Percentiles rank a stretch among this genome's conserved stretches.
phyloP scores from a whole-genome alignment of 73 alveolate genomes.

The Stentor roeselii region DNA sequence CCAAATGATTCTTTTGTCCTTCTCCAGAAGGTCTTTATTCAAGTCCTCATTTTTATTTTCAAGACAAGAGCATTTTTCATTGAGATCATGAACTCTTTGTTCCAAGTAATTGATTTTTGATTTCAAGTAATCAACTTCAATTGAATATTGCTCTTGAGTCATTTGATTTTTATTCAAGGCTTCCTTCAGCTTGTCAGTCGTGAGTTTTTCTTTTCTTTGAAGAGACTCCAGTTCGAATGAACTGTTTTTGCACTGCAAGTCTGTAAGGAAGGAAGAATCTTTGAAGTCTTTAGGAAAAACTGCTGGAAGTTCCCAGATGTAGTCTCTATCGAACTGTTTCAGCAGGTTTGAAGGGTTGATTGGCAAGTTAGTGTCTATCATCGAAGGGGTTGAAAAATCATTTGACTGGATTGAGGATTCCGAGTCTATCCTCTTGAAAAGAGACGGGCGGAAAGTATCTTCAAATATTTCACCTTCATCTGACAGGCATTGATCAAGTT shows the following conservation, averaged over 20 bases:
- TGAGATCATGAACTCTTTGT: background rate
- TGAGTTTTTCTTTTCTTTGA: too few species aligned
- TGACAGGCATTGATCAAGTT: too few species aligned
- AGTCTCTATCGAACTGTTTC: too few species aligned
- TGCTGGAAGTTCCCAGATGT: too few species aligned
- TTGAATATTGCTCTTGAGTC: background rate
- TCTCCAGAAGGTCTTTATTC: background rate
- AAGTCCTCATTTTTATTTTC: background rate
- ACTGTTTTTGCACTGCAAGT: too few species aligned
- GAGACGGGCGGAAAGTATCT: slow-evolving; percentile 1
- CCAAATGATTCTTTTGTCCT: background rate
- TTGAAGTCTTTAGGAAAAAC: too few species aligned
- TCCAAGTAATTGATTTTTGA: background rate
- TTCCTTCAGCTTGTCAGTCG: background rate
- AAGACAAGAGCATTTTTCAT: background rate
- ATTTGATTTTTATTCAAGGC: background rate
- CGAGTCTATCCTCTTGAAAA: background rate
- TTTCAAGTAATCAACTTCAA: background rate
- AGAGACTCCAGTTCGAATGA: too few species aligned
- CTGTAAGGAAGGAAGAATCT: too few species aligned
- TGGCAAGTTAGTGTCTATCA: too few species aligned
- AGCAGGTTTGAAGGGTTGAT: too few species aligned
- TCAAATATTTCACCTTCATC: background rate
- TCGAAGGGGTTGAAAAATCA: background rate
- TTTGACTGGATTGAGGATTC: background rate